These are phyloP conservation scores for Paramecium pentaurelia DNA, from an alignment of 73 alveolate species.

Conservation along the genomic window DNA sequence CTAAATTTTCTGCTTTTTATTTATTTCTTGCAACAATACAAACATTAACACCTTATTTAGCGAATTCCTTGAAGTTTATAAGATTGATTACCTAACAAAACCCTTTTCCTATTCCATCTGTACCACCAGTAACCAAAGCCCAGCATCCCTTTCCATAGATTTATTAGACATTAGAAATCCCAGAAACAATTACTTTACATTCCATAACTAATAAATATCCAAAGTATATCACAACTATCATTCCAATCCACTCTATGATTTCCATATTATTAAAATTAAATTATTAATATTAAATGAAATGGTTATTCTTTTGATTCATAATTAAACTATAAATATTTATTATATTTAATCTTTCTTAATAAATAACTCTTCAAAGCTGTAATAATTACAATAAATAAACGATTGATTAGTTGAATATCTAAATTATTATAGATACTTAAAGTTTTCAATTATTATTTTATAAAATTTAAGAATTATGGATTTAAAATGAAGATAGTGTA, in stretches of 20 bases:
- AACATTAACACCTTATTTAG: constrained; percentile 68
- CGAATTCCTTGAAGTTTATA: constrained; percentile 13
- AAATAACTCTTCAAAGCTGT: too few species aligned
- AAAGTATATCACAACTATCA: neutral
- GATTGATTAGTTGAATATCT: too few species aligned
- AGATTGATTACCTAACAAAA: constrained; percentile 41
- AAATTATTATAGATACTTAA: too few species aligned
- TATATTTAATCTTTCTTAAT: too few species aligned
- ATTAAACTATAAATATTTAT: too few species aligned
- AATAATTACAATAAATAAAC: too few species aligned
- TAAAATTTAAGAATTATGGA: neutral
- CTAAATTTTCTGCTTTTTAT: neutral
- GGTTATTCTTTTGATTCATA: too few species aligned
- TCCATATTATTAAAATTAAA: neutral
- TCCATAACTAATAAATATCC: neutral
- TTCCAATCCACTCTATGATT: neutral
- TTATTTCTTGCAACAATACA: constrained; percentile 66
- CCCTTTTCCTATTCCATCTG: constrained; percentile 76
- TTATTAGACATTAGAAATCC: neutral
- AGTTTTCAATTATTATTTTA: too few species aligned
- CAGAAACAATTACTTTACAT: neutral
- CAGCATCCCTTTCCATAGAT: constrained; percentile 22
- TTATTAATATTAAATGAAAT: too few species aligned
- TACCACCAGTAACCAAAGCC: constrained; percentile 75
- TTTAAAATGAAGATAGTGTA: neutral